Evolutionary conservation across 805 yeast genomes (phyloP), one percentile per base, ranked within the genome.

Genomic region (Starmerella asiatica): DNA sequence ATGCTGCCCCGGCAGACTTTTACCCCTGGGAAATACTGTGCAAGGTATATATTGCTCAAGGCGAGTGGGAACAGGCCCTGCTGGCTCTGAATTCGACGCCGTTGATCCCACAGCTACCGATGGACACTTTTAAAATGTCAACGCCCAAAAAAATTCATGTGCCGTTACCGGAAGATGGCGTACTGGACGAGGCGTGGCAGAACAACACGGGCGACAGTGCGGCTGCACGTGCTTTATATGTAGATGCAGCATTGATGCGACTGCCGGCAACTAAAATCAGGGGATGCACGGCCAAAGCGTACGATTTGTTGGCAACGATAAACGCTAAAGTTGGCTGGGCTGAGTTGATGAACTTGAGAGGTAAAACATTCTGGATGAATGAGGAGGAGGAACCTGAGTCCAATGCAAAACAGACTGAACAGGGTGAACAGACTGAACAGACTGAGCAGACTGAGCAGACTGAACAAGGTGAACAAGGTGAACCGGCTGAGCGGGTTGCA

Each of bases 301-400:
- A 83, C 56, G 77, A 76, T 32, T 59, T 85, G 40, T 59, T 88
- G 41, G 75, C 93, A 4, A 64, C 73, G 7, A 69, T 91, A 47
- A 73, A 76, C 3, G 69, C 76, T 16, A 60, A 67, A 19, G 63
- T 76, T 30, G 95, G 95, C 3, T 88, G 98, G 98, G 83, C 82
- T 49, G 71, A 69, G 27, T 58, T 84, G 27, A 65, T 86, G 48
- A 63, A 65, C 41, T 53, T 76, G 29, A 72, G 94, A 43, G 73
- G 85, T 1, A 62, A 67, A 16, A 75, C 80, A 0, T 88, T 88
- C 59, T 73, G 83, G 8, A 88, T 88, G 85, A 82, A 76, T 52
- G 74, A 70, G 30, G 88, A 80, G 53, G 74, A 75, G 49, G 67
- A 34, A 19, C 47, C 40, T 2, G 40, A 37, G 3, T n/a, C 30